Evolutionary conservation across 1,139 yeast species (phyloP), one percentile per base, ranked within the genome.

Genomic region (Sugiyamaella castrensis): DNA sequence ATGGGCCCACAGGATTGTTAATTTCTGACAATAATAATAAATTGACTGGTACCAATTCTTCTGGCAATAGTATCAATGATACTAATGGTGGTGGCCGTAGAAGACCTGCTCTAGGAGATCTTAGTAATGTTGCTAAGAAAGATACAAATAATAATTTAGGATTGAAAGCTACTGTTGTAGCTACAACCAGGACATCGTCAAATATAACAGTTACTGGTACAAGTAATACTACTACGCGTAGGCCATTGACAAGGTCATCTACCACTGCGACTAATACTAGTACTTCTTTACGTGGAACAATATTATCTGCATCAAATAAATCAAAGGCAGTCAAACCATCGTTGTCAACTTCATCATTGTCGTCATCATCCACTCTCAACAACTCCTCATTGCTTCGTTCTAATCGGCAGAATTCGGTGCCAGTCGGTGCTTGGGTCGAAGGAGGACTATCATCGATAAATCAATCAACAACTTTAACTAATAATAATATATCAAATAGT

Each of bases 91-190:
- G 33, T 3, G 79, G 24, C 62, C 29, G 65, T n/a, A 57, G 62
- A 33, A 58, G 69, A 15, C 63, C 69, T 27, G 69, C 68, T 8
- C 54, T 65, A 30, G 68, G 65, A 4, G 69, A 65, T 47, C 57
- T 65, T 28, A 64, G 66, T 46, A 65, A 64, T 45, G 61, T 62
- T 31, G 53, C 55, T 30, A 60, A 59, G 34, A 50, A 52, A 37
- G 35, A n/a, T 31, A n/a, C 6, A 29, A 29, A 11, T 8, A 33
- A 28, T 16, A 39, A 37, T n/a, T 15, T 40, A 8, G 44, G 28
- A 26, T 37, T 37, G 10, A 40, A 40, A 19, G 19, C 31, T 1
- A 27, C 48, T 33, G 39, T 7, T 11, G 43, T 52, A 2, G 47
- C n/a, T n/a, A n/a, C n/a, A n/a, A n/a, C 46, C 16, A 42, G 46